Conservation (phyloP, 257 asterid genomes). For the Phtheirospermum japonicum region DNA sequence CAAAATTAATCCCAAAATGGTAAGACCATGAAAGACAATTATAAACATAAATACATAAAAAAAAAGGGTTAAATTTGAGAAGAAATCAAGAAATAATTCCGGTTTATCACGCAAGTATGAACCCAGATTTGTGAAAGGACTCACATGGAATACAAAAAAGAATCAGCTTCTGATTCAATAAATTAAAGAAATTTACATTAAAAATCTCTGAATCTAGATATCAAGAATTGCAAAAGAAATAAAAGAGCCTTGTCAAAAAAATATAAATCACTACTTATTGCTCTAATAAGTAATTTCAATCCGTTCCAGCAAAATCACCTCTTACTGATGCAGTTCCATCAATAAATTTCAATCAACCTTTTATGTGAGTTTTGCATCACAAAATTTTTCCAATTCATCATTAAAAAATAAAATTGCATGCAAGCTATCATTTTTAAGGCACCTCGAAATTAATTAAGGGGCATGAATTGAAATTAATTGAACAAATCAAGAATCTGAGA, state of each 20-base stretch:
- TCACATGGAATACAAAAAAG: too few relatives aligned
- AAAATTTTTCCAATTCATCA: neutral
- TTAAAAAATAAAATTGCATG: neutral
- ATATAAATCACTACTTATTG: neutral
- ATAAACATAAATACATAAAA: neutral
- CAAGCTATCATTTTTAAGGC: too few relatives aligned
- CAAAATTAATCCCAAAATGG: neutral
- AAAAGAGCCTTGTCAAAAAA: neutral
- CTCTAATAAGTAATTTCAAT: too few relatives aligned
- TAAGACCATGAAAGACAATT: neutral
- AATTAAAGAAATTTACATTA: too few relatives aligned
- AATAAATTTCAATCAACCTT: neutral
- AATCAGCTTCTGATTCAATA: too few relatives aligned
- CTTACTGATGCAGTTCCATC: too few relatives aligned
- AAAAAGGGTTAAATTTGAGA: too few relatives aligned
- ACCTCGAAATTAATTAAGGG: constrained; percentile 1
- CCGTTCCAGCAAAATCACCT: neutral
- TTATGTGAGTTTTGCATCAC: neutral
- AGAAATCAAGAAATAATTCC: neutral
- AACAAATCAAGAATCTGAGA: neutral
- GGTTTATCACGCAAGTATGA: too few relatives aligned
- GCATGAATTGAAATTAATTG: neutral
- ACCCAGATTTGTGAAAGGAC: too few relatives aligned
- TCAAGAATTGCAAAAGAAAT: neutral
- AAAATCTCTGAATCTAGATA: neutral